Conservation (phyloP, 2,329 filamentous ascomycete genomes). For the Keithomyces neogunnii region DNA sequence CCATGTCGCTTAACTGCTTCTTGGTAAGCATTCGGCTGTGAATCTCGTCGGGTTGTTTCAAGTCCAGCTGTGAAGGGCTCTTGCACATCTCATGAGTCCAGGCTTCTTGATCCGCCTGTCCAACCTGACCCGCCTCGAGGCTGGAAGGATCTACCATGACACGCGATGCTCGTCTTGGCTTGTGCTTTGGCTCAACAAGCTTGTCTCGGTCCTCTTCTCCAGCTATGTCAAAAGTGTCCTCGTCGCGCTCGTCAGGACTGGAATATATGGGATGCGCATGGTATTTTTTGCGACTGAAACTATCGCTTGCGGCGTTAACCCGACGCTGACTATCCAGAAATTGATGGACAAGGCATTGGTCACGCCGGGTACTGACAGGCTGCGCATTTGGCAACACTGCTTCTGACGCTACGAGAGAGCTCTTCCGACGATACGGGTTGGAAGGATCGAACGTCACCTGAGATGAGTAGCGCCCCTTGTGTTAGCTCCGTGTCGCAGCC, state of each 20-base stretch:
- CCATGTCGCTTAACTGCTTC: constrained; percentile 93
- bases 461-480: not conserved
- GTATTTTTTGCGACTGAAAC: constrained; percentile 18
- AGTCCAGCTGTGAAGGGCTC: constrained; percentile 31
- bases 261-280: constrained; percentile 20
- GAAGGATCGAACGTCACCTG: constrained; percentile 55
- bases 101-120: constrained; percentile 47
- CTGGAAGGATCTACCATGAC: constrained; percentile 30
- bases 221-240: constrained; percentile 9
- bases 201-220: constrained; percentile 12
- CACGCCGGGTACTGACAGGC: constrained; percentile 21
- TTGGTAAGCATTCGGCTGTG: constrained; percentile 80
- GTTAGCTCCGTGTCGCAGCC: not conserved
- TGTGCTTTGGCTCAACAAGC: constrained; percentile 14
- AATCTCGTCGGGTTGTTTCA: constrained; percentile 26
- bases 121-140: constrained; percentile 32
- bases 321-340: constrained; percentile 50
- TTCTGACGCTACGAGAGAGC: constrained; percentile 51
- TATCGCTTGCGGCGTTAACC: constrained; percentile 18
- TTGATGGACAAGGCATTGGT: constrained; percentile 58
- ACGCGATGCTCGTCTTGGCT: constrained; percentile 13
- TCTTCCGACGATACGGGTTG: constrained; percentile 56
- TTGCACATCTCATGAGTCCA: constrained; percentile 43
- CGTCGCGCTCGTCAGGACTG: constrained; percentile 9
- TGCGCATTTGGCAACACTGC: constrained; percentile 23